Base-by-base conservation (phyloP, 2,329 filamentous ascomycete species). In the Scedosporium boydii region DNA sequence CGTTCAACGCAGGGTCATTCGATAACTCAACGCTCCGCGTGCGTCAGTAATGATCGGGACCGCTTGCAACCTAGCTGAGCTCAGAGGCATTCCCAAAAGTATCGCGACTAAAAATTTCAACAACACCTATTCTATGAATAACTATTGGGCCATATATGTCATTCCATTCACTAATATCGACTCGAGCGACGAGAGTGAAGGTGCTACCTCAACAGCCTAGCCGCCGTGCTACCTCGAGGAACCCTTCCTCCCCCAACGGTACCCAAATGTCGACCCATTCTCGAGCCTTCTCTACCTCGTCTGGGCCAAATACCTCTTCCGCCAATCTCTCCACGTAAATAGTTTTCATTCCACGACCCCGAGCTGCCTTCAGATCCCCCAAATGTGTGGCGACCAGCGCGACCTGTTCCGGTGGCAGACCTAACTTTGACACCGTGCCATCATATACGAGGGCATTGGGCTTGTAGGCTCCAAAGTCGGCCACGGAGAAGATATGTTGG, bases 351-450 rank as follows among this genome's bases (percentile, higher is more conserved):
- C 90, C 90, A 64, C 78, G 80, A 2, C 68, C 70, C 67, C 84
- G 85, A 4, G 90, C 90, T 0, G 82, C 87, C 64, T 83, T 76
- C 62, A 95, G 74, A 72, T 93, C 90, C 5, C 69, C 72, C 63
- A 93, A 74, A 74, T 93, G 90, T 44, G 90, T 86, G 16, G 91
- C 90, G 21, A 95, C 88, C 83, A 95, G 85, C 21, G 85, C 88
- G 63, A 90, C 87, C 69, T 92, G 79, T 2, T 71, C 70, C 0
- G 86, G 82, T 64, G 80, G 67, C 51, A 86, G 65, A 0, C 81
- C 83, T 60, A 93, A 73, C 66, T 76, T 78, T 63, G 77, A 73
- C 2, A 80, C 88, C 0, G 87, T 89, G 3, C 90, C 89, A 1
- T 82, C 78, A 69, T 95, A 95, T 1, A 87, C 86, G 60, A 72